A percentile compares a stretch with the other conserved stretches of the same genome.
These are phyloP conservation scores for Symbiotaphrina buchneri DNA, from an alignment of 495 filamentous ascomycete species.

Conservation along the genomic window DNA sequence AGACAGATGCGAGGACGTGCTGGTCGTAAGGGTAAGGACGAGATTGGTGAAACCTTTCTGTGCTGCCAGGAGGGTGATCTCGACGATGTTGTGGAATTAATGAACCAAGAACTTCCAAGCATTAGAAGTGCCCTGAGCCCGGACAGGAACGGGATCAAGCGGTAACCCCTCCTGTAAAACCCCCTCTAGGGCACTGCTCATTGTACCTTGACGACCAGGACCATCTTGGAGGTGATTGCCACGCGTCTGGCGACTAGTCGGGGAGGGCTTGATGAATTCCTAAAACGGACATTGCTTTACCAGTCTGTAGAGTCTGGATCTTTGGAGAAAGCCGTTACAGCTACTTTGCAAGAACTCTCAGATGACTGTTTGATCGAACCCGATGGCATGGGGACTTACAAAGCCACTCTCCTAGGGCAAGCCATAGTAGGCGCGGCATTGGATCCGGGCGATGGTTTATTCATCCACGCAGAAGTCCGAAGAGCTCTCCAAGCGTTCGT, in stretches of 20 bases:
- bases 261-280: constrained; percentile 47
- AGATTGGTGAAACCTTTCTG: constrained; percentile 58
- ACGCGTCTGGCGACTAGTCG: constrained; percentile 46
- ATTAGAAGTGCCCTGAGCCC: constrained; percentile 47
- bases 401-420: constrained; percentile 41
- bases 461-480: constrained; percentile 45
- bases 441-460: constrained; percentile 55
- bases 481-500: constrained; percentile 52
- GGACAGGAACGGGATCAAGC: constrained; percentile 44
- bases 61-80: constrained; percentile 52
- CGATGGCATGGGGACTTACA: constrained; percentile 21
- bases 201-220: constrained; percentile 16
- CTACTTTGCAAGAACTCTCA: constrained; percentile 28
- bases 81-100: constrained; percentile 41
- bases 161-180: constrained; percentile 15
- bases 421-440: constrained; percentile 55
- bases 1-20: constrained; percentile 73
- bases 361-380: constrained; percentile 28
- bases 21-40: constrained; percentile 66
- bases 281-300: constrained; percentile 43
- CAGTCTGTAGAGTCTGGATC: constrained; percentile 17
- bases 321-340: constrained; percentile 28
- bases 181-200: not conserved
- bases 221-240: constrained; percentile 52
- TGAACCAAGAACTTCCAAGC: constrained; percentile 50